Conservation (phyloP, 2,329 filamentous ascomycete species). For the Xylaria sp. region DNA sequence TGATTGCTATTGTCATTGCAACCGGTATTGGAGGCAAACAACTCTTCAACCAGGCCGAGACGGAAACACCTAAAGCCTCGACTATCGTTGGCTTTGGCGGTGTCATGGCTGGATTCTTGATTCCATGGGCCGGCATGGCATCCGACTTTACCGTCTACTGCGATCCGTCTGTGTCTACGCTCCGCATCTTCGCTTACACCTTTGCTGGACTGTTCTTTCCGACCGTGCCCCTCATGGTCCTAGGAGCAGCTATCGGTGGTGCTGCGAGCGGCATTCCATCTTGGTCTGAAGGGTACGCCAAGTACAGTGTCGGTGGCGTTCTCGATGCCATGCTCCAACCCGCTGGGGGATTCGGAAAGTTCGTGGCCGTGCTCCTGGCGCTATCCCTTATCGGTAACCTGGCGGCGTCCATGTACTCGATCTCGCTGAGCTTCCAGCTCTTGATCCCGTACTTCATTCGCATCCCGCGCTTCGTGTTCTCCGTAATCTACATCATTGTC, state of each 20-base stretch:
- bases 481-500: conserved; percentile 52
- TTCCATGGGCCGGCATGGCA: conserved; percentile 47
- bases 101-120: conserved; percentile 20
- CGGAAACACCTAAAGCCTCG: not conserved
- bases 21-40: conserved; percentile 11
- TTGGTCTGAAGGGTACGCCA: conserved; percentile 51
- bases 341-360: conserved; percentile 56
- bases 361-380: conserved; percentile 54
- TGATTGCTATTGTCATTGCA: conserved; percentile 48
- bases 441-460: conserved; percentile 50
- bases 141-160: conserved; percentile 60
- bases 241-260: conserved; percentile 60
- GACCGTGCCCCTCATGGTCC: conserved; percentile 49
- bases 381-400: conserved; percentile 56
- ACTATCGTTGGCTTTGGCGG: conserved; percentile 9
- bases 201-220: conserved; percentile 41
- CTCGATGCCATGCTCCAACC: conserved; percentile 54
- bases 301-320: conserved; percentile 52
- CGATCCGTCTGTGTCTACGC: conserved; percentile 37
- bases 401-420: conserved; percentile 54
- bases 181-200: conserved; percentile 48
- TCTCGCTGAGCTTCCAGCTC: conserved; percentile 61
- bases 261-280: conserved; percentile 48
- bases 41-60: conserved; percentile 8
- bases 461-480: conserved; percentile 53